A percentile compares a stretch with the other conserved stretches of the same genome.
These are phyloP conservation scores for Dillenia turbinata DNA, from an alignment of 164 flowering plant species.

Conservation along the genomic window DNA sequence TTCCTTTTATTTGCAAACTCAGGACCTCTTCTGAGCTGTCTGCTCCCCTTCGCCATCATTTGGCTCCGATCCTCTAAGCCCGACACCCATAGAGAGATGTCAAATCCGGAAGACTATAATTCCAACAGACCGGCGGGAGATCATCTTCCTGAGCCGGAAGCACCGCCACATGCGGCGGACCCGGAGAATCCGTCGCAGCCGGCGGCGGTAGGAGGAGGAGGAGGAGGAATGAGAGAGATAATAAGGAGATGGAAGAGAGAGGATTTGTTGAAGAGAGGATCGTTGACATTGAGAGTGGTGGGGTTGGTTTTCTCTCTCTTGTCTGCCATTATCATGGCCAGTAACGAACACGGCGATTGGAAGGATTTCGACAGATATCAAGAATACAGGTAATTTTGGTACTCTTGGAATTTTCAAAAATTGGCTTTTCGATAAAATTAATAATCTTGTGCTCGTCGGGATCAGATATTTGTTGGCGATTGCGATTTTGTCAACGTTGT, in stretches of 20 bases:
- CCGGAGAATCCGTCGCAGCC: conserved; percentile 26
- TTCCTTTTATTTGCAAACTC: too few species aligned
- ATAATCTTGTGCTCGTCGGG: not conserved
- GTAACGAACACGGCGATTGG: conserved; percentile 68
- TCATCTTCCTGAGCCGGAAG: not conserved
- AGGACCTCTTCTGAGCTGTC: too few species aligned
- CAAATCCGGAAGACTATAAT: conserved; percentile 11
- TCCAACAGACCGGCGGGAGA: conserved; percentile 5
- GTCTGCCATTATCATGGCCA: conserved; percentile 63
- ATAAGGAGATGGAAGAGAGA: conserved; percentile 64
- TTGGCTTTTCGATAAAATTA: not conserved
- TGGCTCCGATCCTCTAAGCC: too few species aligned
- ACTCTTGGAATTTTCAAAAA: not conserved
- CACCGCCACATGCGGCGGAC: conserved; percentile 19
- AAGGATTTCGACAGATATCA: conserved; percentile 55
- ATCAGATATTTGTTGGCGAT: conserved; percentile 65
- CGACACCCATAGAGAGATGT: conserved; percentile 2
- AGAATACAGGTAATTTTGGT: conserved; percentile 56
- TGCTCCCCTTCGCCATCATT: too few species aligned
- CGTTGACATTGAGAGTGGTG: conserved; percentile 34
- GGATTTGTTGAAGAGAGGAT: conserved; percentile 55
- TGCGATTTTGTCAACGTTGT: conserved; percentile 54
- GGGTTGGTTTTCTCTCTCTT: conserved; percentile 60
- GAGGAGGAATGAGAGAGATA: conserved; percentile 38
- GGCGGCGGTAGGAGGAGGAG: not conserved